A percentile compares a stretch with the other conserved stretches of the same genome.
phyloP scores from a whole-genome alignment of 192 early-diverging fungal species.

The Backusella macrospora region DNA sequence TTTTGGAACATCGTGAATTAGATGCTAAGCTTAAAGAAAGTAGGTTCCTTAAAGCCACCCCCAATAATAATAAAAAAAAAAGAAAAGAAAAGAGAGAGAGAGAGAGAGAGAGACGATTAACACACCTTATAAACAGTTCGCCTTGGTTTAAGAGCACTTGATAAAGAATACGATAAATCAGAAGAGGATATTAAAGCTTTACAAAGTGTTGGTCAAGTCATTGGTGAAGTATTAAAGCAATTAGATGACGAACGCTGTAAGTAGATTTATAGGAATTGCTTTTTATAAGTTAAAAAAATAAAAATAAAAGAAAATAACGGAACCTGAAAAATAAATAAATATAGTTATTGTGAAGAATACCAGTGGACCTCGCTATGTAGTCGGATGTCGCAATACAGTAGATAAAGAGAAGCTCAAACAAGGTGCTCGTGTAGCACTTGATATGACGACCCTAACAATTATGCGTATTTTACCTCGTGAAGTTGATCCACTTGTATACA shows the following conservation, averaged over 20 bases:
- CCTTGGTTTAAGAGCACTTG: slow-evolving; percentile 78
- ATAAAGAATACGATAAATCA: slow-evolving; percentile 94
- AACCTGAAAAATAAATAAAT: too few relatives aligned
- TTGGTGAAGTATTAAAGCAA: slow-evolving; percentile 98
- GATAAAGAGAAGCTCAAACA: slow-evolving; percentile 96
- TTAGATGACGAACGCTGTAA: slow-evolving; percentile 94
- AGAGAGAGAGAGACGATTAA: background rate
- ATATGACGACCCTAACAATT: slow-evolving; percentile 99
- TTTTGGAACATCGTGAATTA: slow-evolving; percentile 93
- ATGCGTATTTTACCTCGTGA: slow-evolving; percentile 98
- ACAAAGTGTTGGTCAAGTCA: slow-evolving; percentile 98
- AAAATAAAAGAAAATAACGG: background rate
- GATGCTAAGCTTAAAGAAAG: slow-evolving; percentile 96
- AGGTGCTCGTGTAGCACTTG: slow-evolving; percentile 95
- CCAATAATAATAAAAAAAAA: background rate
- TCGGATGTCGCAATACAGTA: slow-evolving; percentile 93
- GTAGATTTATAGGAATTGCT: slow-evolving; percentile 21
- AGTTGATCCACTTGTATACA: slow-evolving; percentile 99
- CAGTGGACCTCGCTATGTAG: slow-evolving; percentile 96
- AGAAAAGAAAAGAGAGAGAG: too few relatives aligned
- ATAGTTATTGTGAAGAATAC: slow-evolving; percentile 97
- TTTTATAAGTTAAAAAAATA: background rate
- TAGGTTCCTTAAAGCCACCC: slow-evolving; percentile 40
- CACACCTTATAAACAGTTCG: slow-evolving; percentile 55
- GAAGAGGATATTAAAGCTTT: slow-evolving; percentile 98